These are phyloP conservation scores for Mimosa bimucronata DNA, from an alignment of 306 rosid genomes.

Conservation along the genomic window DNA sequence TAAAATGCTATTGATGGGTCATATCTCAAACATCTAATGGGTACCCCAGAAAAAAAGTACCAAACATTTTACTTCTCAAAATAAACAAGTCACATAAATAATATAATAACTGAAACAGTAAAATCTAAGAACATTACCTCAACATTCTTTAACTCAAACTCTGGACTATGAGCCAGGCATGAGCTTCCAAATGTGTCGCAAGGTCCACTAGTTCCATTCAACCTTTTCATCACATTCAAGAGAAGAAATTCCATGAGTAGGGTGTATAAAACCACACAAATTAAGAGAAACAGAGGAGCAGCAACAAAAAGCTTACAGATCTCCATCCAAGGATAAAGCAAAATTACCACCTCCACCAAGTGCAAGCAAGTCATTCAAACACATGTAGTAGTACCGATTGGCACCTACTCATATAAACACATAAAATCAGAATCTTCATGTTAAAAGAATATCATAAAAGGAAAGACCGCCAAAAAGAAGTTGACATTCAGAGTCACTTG, in stretches of 20 bases:
- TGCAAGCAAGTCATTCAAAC: slow-evolving; percentile 78
- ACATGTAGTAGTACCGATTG: slow-evolving; percentile 76
- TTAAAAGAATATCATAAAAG: neutral
- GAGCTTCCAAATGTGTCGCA: slow-evolving; percentile 82
- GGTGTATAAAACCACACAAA: slow-evolving; percentile 23
- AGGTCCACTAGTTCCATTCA: slow-evolving; percentile 90
- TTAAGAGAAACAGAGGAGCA: slow-evolving; percentile 7
- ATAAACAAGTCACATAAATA: neutral
- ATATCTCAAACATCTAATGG: neutral
- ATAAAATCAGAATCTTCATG: slow-evolving; percentile 21
- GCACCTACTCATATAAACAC: slow-evolving; percentile 58
- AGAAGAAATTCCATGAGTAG: slow-evolving; percentile 25
- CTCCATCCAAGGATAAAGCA: slow-evolving; percentile 86
- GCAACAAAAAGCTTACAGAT: slow-evolving; percentile 67
- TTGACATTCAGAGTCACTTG: neutral
- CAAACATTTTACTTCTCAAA: neutral
- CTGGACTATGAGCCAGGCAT: slow-evolving; percentile 86
- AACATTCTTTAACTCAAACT: slow-evolving; percentile 86
- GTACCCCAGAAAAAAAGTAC: neutral
- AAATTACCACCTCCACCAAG: slow-evolving; percentile 94
- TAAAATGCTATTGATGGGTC: neutral
- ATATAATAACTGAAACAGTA: neutral
- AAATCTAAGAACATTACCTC: slow-evolving; percentile 60
- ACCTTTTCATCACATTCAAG: slow-evolving; percentile 53
- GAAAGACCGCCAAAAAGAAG: neutral